A percentile compares a stretch with the other conserved stretches of the same genome.
phyloP scores from a whole-genome alignment of 805 yeast species.

The Sporopachydermia quercuum region DNA sequence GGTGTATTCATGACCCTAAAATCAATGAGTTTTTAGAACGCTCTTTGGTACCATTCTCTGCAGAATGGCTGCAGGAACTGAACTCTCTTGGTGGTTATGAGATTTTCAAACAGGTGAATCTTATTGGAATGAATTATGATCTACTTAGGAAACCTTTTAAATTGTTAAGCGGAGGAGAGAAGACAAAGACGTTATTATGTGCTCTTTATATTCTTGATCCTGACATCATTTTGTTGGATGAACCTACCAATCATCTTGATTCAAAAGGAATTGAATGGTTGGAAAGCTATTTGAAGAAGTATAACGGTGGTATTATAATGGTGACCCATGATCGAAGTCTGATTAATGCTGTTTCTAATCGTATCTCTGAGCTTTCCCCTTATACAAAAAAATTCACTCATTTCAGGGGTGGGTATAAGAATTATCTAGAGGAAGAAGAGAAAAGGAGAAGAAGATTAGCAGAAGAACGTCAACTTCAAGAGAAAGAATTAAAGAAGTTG shows the following conservation, averaged over 20 bases:
- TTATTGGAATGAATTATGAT: constrained; percentile 8
- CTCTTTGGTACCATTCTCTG: constrained; percentile 7
- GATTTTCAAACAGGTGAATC: constrained; percentile 8
- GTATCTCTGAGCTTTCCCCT: constrained; percentile 9
- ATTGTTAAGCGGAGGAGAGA: constrained; percentile 10
- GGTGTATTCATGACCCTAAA: constrained; percentile 8
- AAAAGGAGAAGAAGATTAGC: constrained; percentile 7
- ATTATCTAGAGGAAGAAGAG: constrained; percentile 9
- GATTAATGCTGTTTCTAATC: constrained; percentile 9
- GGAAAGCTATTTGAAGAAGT: constrained; percentile 8
- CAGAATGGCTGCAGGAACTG: constrained; percentile 9
- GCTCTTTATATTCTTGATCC: constrained; percentile 9
- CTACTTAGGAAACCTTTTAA: constrained; percentile 8
- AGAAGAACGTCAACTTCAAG: constrained; percentile 9
- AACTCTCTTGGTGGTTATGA: constrained; percentile 10
- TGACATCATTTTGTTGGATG: constrained; percentile 9
- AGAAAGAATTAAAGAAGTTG: constrained; percentile 10
- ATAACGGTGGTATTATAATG: constrained; percentile 7
- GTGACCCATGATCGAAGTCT: constrained; percentile 10
- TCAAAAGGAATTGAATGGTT: constrained; percentile 9
- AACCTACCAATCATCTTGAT: constrained; percentile 11
- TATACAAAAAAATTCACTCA: constrained; percentile 8
- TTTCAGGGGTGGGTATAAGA: constrained; percentile 10
- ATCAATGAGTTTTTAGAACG: constrained; percentile 6
- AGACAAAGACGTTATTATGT: constrained; percentile 10